Conservation (phyloP, 2,329 filamentous ascomycete species). For the Aureobasidium namibiae region DNA sequence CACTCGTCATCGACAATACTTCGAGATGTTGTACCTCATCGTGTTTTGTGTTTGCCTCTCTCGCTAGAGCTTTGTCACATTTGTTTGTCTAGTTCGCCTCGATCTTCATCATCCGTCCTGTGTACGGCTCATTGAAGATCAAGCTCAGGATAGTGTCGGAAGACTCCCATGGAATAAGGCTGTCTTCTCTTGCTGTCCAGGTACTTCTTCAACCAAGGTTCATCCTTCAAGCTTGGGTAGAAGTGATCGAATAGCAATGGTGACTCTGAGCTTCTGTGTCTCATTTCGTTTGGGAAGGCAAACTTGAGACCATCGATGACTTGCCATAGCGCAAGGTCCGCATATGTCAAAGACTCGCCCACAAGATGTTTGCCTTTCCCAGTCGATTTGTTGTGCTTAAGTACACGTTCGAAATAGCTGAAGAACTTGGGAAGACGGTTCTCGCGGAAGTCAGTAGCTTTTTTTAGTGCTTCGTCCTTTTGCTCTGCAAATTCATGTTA, state of each 20-base stretch:
- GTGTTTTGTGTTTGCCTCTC: too few relatives aligned
- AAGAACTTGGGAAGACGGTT: conserved; percentile 65
- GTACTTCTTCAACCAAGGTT: conserved; percentile 60
- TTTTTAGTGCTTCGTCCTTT: conserved; percentile 55
- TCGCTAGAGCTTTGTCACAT: neutral
- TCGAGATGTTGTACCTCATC: too few relatives aligned
- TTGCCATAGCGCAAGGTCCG: conserved; percentile 67
- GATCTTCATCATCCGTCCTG: neutral
- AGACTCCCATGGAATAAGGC: conserved; percentile 58
- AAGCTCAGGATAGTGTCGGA: conserved; percentile 64
- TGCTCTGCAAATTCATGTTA: conserved; percentile 43
- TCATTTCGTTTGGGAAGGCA: conserved; percentile 62
- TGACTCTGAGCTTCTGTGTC: conserved; percentile 50
- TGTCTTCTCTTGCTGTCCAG: conserved; percentile 56
- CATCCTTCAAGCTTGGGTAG: conserved; percentile 53
- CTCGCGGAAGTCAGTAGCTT: conserved; percentile 49
- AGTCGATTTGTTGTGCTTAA: conserved; percentile 49
- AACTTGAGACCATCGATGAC: conserved; percentile 49
- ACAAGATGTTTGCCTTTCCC: conserved; percentile 58
- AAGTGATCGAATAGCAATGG: conserved; percentile 52
- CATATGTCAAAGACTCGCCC: conserved; percentile 57
- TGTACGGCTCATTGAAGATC: conserved; percentile 41
- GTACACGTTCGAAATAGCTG: conserved; percentile 58
- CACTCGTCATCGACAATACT: too few relatives aligned
- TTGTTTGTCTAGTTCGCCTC: neutral